Conservation (phyloP, 257 asterid genomes). For the Scutellaria galericulata region DNA sequence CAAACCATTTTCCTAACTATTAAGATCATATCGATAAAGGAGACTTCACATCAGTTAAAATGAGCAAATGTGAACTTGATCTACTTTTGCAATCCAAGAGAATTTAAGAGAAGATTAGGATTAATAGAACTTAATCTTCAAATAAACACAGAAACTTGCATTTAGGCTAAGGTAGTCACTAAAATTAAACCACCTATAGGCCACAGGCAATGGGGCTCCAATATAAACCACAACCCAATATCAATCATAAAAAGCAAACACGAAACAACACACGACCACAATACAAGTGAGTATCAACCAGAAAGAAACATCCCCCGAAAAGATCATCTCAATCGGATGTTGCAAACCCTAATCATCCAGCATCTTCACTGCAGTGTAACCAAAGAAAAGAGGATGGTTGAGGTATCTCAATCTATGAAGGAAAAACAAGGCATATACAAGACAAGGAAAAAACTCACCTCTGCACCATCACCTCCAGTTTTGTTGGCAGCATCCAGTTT, state of each 20-base stretch:
- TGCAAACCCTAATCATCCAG: constrained; percentile 35
- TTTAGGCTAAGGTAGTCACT: constrained; percentile 47
- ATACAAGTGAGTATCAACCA: constrained; percentile 41
- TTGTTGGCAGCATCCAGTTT: constrained; percentile 58
- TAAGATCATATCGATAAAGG: no score
- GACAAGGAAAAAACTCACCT: constrained; percentile 47
- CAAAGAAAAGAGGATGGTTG: not conserved
- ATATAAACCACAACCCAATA: constrained; percentile 46
- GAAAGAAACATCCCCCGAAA: constrained; percentile 33
- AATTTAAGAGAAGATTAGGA: no score
- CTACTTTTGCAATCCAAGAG: no score
- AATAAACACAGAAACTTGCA: constrained; percentile 22
- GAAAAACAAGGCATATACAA: not conserved
- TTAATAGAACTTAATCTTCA: not conserved
- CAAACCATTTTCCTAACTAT: no score
- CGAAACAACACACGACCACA: constrained; percentile 38
- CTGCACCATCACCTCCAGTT: constrained; percentile 66
- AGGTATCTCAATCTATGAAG: not conserved
- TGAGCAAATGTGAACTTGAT: no score
- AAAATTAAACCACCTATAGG: constrained; percentile 62
- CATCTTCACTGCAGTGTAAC: constrained; percentile 59
- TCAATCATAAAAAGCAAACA: constrained; percentile 37
- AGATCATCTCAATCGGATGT: constrained; percentile 35
- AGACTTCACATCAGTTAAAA: no score
- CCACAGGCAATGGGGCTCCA: constrained; percentile 45